phyloP scores from a whole-genome alignment of 1,284 basidiomycete genomes.

The Fomitopsis palustris region DNA sequence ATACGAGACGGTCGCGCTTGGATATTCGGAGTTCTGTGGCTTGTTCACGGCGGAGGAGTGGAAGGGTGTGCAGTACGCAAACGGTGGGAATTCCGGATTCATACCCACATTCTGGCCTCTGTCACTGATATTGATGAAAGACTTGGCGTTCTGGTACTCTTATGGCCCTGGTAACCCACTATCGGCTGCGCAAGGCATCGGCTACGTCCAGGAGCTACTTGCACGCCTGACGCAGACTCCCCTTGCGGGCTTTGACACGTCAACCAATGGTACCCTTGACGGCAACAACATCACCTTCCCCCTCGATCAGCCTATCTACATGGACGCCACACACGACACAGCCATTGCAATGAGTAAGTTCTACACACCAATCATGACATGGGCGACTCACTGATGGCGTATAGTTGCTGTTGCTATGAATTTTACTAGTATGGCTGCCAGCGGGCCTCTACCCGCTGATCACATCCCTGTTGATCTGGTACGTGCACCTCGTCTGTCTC shows the following conservation, averaged over 20 bases:
- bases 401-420: slow-evolving; percentile 57
- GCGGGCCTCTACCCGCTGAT: slow-evolving; percentile 52
- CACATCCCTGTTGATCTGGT: slow-evolving; percentile 55
- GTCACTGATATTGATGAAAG: slow-evolving; percentile 4
- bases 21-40: slow-evolving; percentile 48
- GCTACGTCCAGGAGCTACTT: slow-evolving; percentile 57
- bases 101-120: not conserved
- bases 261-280: slow-evolving; percentile 56
- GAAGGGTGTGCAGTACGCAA: slow-evolving; percentile 56
- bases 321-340: slow-evolving; percentile 52
- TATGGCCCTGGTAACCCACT: slow-evolving; percentile 53
- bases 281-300: slow-evolving; percentile 54
- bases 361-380: not conserved
- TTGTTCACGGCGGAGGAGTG: slow-evolving; percentile 68
- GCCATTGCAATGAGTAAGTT: slow-evolving; percentile 37
- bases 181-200: slow-evolving; percentile 56
- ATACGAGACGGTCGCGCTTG: slow-evolving; percentile 67
- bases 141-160: slow-evolving; percentile 48
- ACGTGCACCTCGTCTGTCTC: slow-evolving; percentile 1
- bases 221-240: slow-evolving; percentile 47
- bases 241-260: slow-evolving; percentile 48
- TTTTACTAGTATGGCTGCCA: slow-evolving; percentile 52
- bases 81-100: slow-evolving; percentile 29
- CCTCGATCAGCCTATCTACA: slow-evolving; percentile 54
- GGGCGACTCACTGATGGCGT: not conserved